phyloP scores from a whole-genome alignment of 208 protist species.

The Trypanosoma theileri region DNA sequence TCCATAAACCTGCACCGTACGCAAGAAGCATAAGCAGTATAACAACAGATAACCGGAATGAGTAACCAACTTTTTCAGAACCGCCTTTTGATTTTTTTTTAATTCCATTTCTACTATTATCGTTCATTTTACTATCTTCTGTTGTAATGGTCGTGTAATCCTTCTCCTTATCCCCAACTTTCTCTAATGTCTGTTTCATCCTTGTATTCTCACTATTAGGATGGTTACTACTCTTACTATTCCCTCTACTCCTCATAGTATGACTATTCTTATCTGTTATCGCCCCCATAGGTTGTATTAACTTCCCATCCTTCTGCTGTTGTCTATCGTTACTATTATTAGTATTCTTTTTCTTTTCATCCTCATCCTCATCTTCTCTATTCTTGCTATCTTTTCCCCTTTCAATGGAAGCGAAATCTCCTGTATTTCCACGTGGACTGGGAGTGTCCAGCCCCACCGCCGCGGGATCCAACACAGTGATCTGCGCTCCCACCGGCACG shows the following conservation, averaged over 20 bases:
- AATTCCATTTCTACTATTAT: background rate
- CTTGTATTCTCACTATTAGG: no score
- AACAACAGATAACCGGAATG: background rate
- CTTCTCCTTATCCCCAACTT: no score
- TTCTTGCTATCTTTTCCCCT: background rate
- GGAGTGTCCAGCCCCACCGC: conserved; percentile 31
- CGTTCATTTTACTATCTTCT: background rate
- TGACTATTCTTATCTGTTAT: no score
- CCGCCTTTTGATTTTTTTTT: no score
- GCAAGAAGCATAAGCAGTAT: conserved; percentile 10
- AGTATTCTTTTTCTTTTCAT: background rate
- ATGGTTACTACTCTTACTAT: no score
- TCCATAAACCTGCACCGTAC: background rate
- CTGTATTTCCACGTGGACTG: no score
- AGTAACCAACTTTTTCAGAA: background rate
- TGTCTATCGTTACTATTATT: no score
- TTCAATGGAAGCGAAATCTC: background rate
- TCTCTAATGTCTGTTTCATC: no score
- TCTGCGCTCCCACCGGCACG: conserved; percentile 35
- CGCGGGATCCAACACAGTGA: conserved; percentile 42
- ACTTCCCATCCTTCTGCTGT: background rate
- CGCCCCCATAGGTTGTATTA: no score
- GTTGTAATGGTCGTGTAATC: no score
- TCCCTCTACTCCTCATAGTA: no score
- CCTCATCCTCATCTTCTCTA: background rate